phyloP scores from a whole-genome alignment of 371 early-diverging fungal species.

The Chytridiales sp. region DNA sequence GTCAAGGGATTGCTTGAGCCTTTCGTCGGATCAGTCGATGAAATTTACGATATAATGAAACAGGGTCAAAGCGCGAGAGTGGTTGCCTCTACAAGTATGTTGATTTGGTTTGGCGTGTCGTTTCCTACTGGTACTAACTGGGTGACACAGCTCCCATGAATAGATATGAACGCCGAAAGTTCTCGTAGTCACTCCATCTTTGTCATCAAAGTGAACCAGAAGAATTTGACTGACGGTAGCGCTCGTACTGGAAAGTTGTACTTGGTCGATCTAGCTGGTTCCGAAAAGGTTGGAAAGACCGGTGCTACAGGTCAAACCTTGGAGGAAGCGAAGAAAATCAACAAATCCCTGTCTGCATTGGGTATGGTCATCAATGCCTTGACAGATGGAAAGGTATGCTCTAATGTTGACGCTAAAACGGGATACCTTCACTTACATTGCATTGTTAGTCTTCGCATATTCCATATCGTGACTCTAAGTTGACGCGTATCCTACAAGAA shows the following conservation, averaged over 20 bases:
- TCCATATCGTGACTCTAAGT: constrained; percentile 98
- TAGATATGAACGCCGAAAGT: constrained; percentile 96
- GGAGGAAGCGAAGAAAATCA: constrained; percentile 99
- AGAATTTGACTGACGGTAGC: constrained; percentile 87
- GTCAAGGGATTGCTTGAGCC: constrained; percentile 94
- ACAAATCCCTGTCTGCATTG: constrained; percentile 95
- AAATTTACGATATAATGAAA: constrained; percentile 93
- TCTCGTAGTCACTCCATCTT: constrained; percentile 98
- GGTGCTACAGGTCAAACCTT: constrained; percentile 97
- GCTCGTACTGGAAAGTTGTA: constrained; percentile 87
- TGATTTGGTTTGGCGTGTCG: constrained; percentile 12
- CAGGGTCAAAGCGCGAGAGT: constrained; percentile 86
- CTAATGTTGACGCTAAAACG: constrained; percentile 12
- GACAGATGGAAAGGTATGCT: constrained; percentile 79
- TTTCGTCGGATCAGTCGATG: constrained; percentile 88
- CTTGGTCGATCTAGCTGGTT: constrained; percentile 99
- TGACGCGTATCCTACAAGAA: constrained; percentile 98
- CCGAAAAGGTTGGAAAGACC: constrained; percentile 95
- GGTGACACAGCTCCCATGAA: background rate
- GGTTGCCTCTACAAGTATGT: constrained; percentile 85
- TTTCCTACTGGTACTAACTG: background rate
- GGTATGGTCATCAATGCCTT: constrained; percentile 99
- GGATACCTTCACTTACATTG: background rate
- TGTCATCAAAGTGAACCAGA: constrained; percentile 90
- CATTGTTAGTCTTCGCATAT: constrained; percentile 81